Evolutionary conservation across 306 rosid genomes (phyloP).

Genomic region (Rubus idaeus): DNA sequence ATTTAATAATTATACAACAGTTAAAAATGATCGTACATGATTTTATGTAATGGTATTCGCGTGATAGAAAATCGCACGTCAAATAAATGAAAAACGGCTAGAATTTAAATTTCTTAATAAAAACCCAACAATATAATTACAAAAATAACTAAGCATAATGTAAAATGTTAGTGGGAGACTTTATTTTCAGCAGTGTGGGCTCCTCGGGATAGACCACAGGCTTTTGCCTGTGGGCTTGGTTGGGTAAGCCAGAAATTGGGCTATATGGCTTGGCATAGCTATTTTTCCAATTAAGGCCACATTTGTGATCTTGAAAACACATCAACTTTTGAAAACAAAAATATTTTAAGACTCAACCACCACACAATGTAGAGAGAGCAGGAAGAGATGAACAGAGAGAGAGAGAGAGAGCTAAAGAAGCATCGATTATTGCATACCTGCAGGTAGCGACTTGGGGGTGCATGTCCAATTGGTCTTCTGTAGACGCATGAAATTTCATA

Average conservation of each 20-base stretch:
- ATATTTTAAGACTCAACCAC: conserved; percentile 2
- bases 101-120: neutral
- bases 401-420: conserved; percentile 12
- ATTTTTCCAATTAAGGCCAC: neutral
- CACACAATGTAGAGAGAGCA: neutral
- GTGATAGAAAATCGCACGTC: neutral
- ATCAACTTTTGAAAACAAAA: conserved; percentile 11
- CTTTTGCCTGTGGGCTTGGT: neutral
- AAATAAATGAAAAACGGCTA: neutral
- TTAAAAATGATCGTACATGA: neutral
- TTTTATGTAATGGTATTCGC: neutral
- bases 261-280: neutral
- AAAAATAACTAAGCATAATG: neutral
- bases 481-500: conserved; percentile 77
- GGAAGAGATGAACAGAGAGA: neutral
- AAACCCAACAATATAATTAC: neutral
- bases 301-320: neutral
- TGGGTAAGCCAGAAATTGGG: neutral
- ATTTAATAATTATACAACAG: neutral
- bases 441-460: conserved; percentile 88
- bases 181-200: neutral
- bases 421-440: conserved; percentile 54
- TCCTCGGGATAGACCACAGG: neutral
- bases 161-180: neutral
- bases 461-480: conserved; percentile 91